Percentiles rank a stretch among this genome's conserved stretches.
Conservation (phyloP, 768 basidiomycete species). For the Trametes meyenii region DNA sequence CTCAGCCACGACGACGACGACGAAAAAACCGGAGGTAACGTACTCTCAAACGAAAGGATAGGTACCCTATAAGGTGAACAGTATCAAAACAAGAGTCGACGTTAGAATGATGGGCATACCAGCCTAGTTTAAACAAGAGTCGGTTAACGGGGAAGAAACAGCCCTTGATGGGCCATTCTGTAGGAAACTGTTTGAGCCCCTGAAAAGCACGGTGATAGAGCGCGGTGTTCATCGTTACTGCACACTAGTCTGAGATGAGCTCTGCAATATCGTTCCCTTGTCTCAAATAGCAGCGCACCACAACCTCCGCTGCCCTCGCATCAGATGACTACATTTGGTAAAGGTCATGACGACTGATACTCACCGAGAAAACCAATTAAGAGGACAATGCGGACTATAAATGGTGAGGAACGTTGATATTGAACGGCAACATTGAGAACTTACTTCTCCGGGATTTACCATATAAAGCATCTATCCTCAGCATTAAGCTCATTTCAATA, state of each 20-base stretch:
- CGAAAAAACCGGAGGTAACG: neutral
- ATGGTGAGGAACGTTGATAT: neutral
- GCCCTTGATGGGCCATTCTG: constrained; percentile 17
- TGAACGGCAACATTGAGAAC: neutral
- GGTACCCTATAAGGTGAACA: constrained; percentile 5
- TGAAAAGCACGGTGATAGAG: neutral
- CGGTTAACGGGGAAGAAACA: constrained; percentile 6
- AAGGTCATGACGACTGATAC: neutral
- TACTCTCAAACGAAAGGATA: constrained; percentile 20
- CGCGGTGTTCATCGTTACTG: neutral
- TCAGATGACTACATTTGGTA: neutral
- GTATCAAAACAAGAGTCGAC: too few species aligned
- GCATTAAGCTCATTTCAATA: constrained; percentile 26
- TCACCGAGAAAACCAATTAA: neutral
- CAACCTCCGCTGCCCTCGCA: neutral
- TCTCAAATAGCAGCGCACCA: neutral
- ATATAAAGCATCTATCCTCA: constrained; percentile 26
- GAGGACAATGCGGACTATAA: constrained; percentile 1
- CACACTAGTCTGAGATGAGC: neutral
- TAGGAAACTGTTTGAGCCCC: constrained; percentile 6
- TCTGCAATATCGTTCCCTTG: neutral
- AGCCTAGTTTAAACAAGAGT: constrained; percentile 3
- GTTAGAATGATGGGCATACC: constrained; percentile 1
- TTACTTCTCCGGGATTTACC: constrained; percentile 14
- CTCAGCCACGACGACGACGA: neutral